A percentile compares a stretch with the other conserved stretches of the same genome.
These are phyloP conservation scores for Trichosporon sp. DNA, from an alignment of 1,284 basidiomycete genomes.

Conservation along the genomic window DNA sequence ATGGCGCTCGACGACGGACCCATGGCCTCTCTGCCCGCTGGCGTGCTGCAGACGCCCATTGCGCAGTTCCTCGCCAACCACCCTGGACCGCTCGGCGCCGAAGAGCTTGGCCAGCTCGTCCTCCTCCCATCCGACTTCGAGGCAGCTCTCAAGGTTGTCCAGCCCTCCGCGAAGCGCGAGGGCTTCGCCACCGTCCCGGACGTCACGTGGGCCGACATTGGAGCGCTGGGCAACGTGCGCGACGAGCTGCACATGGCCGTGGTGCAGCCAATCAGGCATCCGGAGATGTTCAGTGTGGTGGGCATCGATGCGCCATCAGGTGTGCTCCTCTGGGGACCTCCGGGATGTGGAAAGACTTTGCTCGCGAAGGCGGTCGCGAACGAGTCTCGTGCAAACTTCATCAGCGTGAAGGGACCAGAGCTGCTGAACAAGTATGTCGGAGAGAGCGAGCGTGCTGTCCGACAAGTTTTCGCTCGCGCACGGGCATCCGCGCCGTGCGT, in stretches of 20 bases:
- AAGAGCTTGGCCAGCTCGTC: conserved; percentile 70
- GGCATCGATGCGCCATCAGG: conserved; percentile 85
- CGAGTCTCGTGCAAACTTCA: conserved; percentile 89
- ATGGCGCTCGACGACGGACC: conserved; percentile 33
- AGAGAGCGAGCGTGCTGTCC: conserved; percentile 89
- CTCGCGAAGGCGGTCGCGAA: conserved; percentile 96
- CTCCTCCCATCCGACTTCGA: conserved; percentile 77
- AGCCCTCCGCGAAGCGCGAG: conserved; percentile 94
- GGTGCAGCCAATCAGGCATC: conserved; percentile 86
- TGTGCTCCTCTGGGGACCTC: conserved; percentile 95
- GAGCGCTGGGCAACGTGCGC: conserved; percentile 76
- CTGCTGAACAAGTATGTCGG: conserved; percentile 95
- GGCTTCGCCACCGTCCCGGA: conserved; percentile 96
- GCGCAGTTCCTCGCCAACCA: conserved; percentile 82
- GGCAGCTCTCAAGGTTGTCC: conserved; percentile 73
- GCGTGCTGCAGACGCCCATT: conserved; percentile 63
- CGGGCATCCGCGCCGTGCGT: conserved; percentile 94
- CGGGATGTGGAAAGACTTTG: conserved; percentile 93
- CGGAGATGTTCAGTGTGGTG: conserved; percentile 78
- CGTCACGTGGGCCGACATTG: conserved; percentile 90
- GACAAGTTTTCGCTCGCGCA: conserved; percentile 96
- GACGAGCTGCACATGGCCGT: conserved; percentile 96
- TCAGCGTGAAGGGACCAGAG: conserved; percentile 95
- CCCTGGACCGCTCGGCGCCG: conserved; percentile 65
- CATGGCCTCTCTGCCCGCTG: conserved; percentile 36